Conservation (phyloP, 1,139 yeast species). For the Debaryomyces sp. region DNA sequence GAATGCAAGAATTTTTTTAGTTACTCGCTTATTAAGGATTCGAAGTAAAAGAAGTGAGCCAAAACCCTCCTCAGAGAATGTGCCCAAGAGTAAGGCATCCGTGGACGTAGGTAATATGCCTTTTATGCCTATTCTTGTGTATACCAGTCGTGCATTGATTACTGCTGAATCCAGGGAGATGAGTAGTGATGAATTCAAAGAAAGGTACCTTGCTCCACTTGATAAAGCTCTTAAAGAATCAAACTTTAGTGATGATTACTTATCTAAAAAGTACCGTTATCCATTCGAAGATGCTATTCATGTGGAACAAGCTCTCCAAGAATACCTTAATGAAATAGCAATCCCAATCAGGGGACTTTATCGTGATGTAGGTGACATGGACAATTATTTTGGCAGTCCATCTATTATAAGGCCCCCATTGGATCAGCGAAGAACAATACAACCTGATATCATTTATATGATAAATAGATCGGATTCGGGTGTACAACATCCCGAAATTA, state of each 20-base stretch:
- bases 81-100: slow-evolving; percentile 5
- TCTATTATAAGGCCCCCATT: slow-evolving; percentile 1
- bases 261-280: not conserved
- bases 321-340: not conserved
- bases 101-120: not conserved
- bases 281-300: slow-evolving; percentile 5
- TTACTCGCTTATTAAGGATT: slow-evolving; percentile 1
- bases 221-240: not conserved
- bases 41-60: not conserved
- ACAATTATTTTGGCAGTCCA: slow-evolving; percentile 2
- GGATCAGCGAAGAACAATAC: not conserved
- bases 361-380: not conserved
- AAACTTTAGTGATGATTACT: not conserved
- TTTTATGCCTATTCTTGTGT: not conserved
- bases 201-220: slow-evolving; percentile 2
- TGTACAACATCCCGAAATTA: slow-evolving; percentile 3
- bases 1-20: not conserved
- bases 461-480: not conserved
- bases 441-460: slow-evolving; percentile 6
- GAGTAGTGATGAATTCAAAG: slow-evolving; percentile 8
- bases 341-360: slow-evolving; percentile 1
- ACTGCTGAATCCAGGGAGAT: slow-evolving; percentile 5
- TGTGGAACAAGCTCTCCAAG: slow-evolving; percentile 5
- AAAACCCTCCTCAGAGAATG: not conserved
- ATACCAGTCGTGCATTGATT: not conserved